Base-by-base conservation (phyloP, 1,284 basidiomycete genomes). In the Apiotrichum akiyoshidainum region DNA sequence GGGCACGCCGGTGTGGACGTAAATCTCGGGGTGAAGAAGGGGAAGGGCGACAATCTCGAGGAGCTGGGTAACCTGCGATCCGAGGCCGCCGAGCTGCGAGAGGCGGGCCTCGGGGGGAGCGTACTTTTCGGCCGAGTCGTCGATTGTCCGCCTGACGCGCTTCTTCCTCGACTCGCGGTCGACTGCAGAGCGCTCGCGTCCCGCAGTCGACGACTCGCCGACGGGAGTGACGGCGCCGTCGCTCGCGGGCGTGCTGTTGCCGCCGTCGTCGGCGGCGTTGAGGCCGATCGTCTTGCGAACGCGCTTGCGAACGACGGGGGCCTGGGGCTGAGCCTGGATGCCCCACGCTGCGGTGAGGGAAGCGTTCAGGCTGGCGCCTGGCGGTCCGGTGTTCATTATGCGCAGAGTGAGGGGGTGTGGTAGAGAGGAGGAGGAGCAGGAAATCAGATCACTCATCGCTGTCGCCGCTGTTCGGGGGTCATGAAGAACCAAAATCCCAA, bases 11-110 rank as follows among this genome's bases (percentile, higher is more conserved):
- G 92, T 95, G 68, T 93, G 88, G 8, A 90, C 77, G 78, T 97
- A 99, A 14, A 99, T 87, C 75, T 99, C 95, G 0, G 95, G 95
- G 77, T 98, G 95, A 57, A 88, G 87, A 5, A 99, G 79, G 0
- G 95, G 95, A 84, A 98, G 88, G 0, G 91, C 93, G 26, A 98
- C 92, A 21, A 96, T 86, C 74, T 98, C 95, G 34, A 98, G 83
- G 79, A 98, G 86, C 77, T 93, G 94, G 73, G 95, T 92, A 37
- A 98, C 85, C 63, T 89, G 93, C 13, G 81, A 71, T 53, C 89
- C 86, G 9, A 97, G 84, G 5, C 95, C 95, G 22, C 95, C 95
- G 1, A 99, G 83, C 70, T 94, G 88, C 2, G 88, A 84, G 14
- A 98, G 80, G n/a, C 70, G 66, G 16, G 75, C 64, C 22, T 75